Base-by-base conservation (phyloP, 305 asterid genomes). In the Rubia occidens region DNA sequence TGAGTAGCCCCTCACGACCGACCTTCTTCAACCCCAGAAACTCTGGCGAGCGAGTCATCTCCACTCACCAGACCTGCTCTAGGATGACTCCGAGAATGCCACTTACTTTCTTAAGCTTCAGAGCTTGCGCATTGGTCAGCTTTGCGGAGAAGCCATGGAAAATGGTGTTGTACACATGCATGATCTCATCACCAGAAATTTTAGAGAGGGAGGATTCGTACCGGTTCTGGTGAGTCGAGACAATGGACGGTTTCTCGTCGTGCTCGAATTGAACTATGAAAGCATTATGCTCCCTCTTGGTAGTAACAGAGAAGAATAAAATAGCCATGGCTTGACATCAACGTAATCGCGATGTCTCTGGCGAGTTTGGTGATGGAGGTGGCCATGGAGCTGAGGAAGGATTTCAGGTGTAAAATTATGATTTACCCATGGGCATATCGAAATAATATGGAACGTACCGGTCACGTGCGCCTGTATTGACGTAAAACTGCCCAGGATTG, bases 21-120 rank as follows among this genome's bases (percentile, higher is more conserved):
- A 78, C 77, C 13, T 85, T 82, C 62, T 56, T 86, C 79, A 91
- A 64, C 1, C 98, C 98, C 3, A 91, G 85, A 66, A 91, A 91
- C 75, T 84, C 88, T 29, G 96, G 96, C 20, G 98, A 89, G n/a
- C 98, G 87, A 11, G 98, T 91, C 15, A 96, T 91, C 49, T 86
- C 92, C 64, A 89, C 0, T 0, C 77, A 89, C 75, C 95, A 70
- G 55, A 87, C 89, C 64, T 82, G 95, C 67, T 91, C 96, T 6
- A 90, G 95, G 68, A 87, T 82, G 21, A 87, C 87, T 51, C 84
- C 84, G 15, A 89, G 26, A 54, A 91, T 20, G 55, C 55, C 86
- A 6, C 80, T 32, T 0, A 76, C 13, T 1, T 39, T 18, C 26
- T 67, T 83, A 11, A 91, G 81, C 71, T 67, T 78, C 49, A 67